A percentile compares a stretch with the other conserved stretches of the same genome.
Conservation (phyloP, 2,329 filamentous ascomycete genomes). For the Cladosporium austrohemisphaericum region DNA sequence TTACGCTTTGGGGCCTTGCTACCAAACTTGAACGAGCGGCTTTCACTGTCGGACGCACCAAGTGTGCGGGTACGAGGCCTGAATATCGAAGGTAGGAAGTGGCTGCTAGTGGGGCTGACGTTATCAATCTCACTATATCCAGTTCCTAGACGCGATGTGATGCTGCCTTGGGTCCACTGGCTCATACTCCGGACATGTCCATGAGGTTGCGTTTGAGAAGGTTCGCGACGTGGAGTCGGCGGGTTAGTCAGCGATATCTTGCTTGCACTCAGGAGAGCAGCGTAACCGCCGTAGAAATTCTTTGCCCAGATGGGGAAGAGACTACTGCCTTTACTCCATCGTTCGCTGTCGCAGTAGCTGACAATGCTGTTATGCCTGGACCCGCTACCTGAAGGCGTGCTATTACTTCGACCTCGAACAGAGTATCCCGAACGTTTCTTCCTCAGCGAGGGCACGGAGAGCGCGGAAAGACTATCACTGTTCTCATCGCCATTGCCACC, state of each 20-base stretch:
- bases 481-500: conserved; percentile 25
- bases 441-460: conserved; percentile 30
- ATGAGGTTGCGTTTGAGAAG: background rate
- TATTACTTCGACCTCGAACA: conserved; percentile 30
- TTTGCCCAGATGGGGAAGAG: conserved; percentile 37
- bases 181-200: conserved; percentile 25
- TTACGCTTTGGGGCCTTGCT: conserved; percentile 15
- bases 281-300: conserved; percentile 32
- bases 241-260: conserved; percentile 27
- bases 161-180: conserved; percentile 31
- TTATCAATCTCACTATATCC: conserved; percentile 27
- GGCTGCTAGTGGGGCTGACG: conserved; percentile 30
- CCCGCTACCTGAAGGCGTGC: conserved; percentile 27
- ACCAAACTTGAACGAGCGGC: conserved; percentile 21
- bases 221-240: conserved; percentile 16
- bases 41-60: conserved; percentile 20
- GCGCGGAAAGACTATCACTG: conserved; percentile 33
- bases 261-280: conserved; percentile 25
- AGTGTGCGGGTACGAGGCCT: conserved; percentile 29
- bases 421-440: conserved; percentile 34
- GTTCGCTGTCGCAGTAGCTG: conserved; percentile 29
- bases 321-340: conserved; percentile 26
- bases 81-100: conserved; percentile 35
- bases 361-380: conserved; percentile 30
- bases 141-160: conserved; percentile 31